Evolutionary conservation across 768 basidiomycete genomes (phyloP).

Genomic region (Russula foetens): DNA sequence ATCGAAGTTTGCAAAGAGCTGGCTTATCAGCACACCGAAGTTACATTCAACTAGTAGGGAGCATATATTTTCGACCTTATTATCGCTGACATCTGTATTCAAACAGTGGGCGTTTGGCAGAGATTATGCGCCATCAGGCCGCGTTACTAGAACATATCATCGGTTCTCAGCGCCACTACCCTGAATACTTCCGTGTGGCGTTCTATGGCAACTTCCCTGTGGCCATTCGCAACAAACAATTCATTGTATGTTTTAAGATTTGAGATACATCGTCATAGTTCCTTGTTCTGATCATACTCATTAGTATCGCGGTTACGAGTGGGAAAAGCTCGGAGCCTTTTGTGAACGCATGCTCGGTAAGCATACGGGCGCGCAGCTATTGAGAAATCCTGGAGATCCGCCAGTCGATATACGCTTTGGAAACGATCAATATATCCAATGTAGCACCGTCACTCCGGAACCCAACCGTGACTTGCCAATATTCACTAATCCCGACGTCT

Average conservation of each 20-base stretch:
- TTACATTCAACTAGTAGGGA: constrained; percentile 85
- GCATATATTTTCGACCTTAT: background rate
- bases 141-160: constrained; percentile 81
- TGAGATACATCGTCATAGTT: background rate
- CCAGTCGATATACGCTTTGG: constrained; percentile 74
- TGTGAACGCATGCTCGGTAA: constrained; percentile 90
- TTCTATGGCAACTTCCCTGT: constrained; percentile 90
- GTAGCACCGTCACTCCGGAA: constrained; percentile 78
- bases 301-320: constrained; percentile 89
- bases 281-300: background rate
- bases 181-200: constrained; percentile 89
- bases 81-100: constrained; percentile 10
- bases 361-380: constrained; percentile 74
- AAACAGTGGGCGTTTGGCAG: constrained; percentile 65
- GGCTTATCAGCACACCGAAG: constrained; percentile 76
- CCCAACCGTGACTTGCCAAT: constrained; percentile 70
- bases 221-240: constrained; percentile 82
- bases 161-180: constrained; percentile 73
- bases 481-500: constrained; percentile 81
- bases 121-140: constrained; percentile 84
- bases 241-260: constrained; percentile 50
- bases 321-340: constrained; percentile 88
- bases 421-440: constrained; percentile 79
- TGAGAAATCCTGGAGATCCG: constrained; percentile 69
- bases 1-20: constrained; percentile 91